These are phyloP conservation scores for Aspergillus tamarii DNA, from an alignment of 2,329 filamentous ascomycete genomes.

Conservation along the genomic window DNA sequence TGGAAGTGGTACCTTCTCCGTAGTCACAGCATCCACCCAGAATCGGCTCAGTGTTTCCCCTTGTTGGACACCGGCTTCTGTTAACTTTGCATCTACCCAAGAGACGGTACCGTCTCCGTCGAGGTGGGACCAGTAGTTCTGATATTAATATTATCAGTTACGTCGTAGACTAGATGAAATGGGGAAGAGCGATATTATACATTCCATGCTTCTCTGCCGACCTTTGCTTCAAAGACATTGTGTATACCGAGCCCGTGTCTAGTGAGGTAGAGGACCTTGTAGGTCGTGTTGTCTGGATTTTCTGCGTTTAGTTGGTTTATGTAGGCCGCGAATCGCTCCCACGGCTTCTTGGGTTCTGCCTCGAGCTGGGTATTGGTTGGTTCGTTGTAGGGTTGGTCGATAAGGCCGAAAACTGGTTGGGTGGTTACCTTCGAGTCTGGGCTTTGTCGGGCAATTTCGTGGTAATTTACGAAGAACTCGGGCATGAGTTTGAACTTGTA, in stretches of 20 bases:
- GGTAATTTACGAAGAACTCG: neutral
- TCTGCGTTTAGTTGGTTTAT: neutral
- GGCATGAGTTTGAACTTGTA: neutral
- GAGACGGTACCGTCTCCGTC: neutral
- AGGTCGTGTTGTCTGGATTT: neutral
- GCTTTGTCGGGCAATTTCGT: neutral
- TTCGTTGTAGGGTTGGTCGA: neutral
- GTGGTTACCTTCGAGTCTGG: neutral
- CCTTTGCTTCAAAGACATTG: neutral
- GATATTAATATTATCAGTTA: neutral
- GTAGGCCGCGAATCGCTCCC: neutral
- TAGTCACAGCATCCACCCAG: neutral
- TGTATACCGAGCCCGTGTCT: neutral
- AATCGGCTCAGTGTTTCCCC: neutral
- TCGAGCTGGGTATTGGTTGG: neutral
- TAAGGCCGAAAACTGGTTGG: neutral
- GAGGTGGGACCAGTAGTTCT: neutral
- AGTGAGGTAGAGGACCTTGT: neutral
- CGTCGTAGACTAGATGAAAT: neutral
- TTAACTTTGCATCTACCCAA: neutral
- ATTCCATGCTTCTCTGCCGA: neutral
- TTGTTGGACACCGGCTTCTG: neutral
- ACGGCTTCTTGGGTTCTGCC: neutral
- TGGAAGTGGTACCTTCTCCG: neutral
- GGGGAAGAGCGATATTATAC: neutral